These are phyloP conservation scores for Eucalyptus virginea DNA, from an alignment of 345 rosid genomes.

Conservation along the genomic window DNA sequence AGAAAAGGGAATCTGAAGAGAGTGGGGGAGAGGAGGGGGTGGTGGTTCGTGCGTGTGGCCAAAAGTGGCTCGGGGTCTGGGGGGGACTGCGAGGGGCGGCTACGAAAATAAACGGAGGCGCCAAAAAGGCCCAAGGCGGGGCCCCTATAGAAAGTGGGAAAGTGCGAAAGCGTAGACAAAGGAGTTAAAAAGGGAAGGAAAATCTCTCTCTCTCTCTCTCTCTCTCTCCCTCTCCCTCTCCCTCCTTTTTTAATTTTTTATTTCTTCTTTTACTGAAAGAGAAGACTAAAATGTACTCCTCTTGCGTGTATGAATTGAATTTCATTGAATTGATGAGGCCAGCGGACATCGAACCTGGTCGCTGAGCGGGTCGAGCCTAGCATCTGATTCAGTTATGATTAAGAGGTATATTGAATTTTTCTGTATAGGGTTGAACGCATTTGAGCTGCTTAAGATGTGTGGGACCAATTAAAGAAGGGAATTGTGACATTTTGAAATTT, in stretches of 20 bases:
- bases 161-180: background rate
- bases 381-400: background rate
- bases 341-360: rapidly evolving
- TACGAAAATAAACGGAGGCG: background rate
- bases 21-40: rapidly evolving
- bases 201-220: background rate
- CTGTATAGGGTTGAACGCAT: background rate
- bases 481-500: too few relatives aligned
- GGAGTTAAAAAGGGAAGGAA: background rate
- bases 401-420: too few relatives aligned
- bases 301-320: background rate
- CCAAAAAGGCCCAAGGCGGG: background rate
- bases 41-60: background rate
- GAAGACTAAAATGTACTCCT: too few relatives aligned
- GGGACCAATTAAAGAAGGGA: too few relatives aligned
- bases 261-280: background rate
- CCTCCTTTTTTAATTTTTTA: background rate
- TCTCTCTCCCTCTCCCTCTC: background rate
- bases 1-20: background rate
- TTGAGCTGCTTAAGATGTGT: too few relatives aligned
- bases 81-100: background rate
- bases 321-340: background rate
- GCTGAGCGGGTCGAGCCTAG: rapidly evolving
- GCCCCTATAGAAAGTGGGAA: background rate
- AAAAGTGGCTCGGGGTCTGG: background rate